Evolutionary conservation across 805 yeast genomes (phyloP).

Genomic region (Blastobotrys mokoenaii): DNA sequence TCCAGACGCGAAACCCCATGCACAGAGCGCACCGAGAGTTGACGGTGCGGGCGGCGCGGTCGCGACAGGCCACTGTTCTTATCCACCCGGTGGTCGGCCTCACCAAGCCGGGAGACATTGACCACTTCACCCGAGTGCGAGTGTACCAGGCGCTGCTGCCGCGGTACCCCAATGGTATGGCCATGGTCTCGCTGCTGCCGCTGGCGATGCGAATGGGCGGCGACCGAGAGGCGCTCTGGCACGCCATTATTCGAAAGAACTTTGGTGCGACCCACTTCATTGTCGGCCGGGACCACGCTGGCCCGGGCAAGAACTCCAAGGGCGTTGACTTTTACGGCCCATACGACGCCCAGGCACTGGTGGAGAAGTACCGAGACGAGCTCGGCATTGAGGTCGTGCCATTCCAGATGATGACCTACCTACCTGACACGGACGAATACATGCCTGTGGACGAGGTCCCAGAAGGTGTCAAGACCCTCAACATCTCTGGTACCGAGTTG

Average conservation of each 20-base stretch:
- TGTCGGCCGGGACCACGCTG: slow-evolving; percentile 98
- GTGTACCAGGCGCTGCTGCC: slow-evolving; percentile 88
- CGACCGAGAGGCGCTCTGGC: slow-evolving; percentile 98
- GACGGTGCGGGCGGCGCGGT: slow-evolving; percentile 94
- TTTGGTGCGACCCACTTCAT: slow-evolving; percentile 96
- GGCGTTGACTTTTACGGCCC: slow-evolving; percentile 96
- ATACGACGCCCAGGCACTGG: slow-evolving; percentile 89
- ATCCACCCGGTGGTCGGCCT: slow-evolving; percentile 96
- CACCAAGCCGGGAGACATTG: slow-evolving; percentile 96
- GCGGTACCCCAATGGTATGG: slow-evolving; percentile 91
- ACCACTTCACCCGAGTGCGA: slow-evolving; percentile 93
- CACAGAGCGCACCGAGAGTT: slow-evolving; percentile 96
- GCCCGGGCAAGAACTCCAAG: slow-evolving; percentile 82
- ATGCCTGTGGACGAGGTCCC: slow-evolving; percentile 92
- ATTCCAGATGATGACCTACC: slow-evolving; percentile 91
- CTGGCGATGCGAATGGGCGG: slow-evolving; percentile 99
- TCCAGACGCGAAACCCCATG: slow-evolving; percentile 98
- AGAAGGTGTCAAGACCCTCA: slow-evolving; percentile 68
- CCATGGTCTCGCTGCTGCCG: slow-evolving; percentile 78
- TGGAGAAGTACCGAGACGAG: slow-evolving; percentile 66
- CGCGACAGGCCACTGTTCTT: slow-evolving; percentile 75
- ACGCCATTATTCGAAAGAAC: slow-evolving; percentile 91
- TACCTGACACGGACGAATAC: slow-evolving; percentile 91
- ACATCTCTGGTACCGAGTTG: slow-evolving; percentile 91
- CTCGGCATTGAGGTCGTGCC: slow-evolving; percentile 87